phyloP scores from a whole-genome alignment of 805 yeast species.

The Millerozyma acaciae region DNA sequence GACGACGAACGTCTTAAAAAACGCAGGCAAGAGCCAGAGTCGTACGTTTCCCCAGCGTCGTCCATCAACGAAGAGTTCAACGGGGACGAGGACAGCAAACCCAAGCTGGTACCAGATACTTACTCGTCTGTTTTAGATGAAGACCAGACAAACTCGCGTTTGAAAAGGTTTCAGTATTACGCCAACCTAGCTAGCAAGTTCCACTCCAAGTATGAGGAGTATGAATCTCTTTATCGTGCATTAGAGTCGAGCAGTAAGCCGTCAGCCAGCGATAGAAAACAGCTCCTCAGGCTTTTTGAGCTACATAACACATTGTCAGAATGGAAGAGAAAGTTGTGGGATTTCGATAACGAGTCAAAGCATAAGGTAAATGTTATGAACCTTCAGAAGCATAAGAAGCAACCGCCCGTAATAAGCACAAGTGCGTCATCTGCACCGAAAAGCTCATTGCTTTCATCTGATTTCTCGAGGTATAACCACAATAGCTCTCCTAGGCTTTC shows the following conservation, averaged over 20 bases:
- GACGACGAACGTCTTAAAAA: conserved; percentile 10
- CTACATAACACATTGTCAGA: conserved; percentile 49
- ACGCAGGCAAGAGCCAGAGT: conserved; percentile 8
- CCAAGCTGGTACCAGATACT: too few species aligned
- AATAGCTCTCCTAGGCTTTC: not conserved
- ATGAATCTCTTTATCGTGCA: conserved; percentile 40
- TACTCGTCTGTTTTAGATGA: conserved; percentile 6
- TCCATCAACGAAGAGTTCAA: conserved; percentile 27
- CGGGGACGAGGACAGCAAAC: too few species aligned
- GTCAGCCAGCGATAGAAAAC: conserved; percentile 12
- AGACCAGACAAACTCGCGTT: conserved; percentile 4
- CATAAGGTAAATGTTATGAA: conserved; percentile 32
- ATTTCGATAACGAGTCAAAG: conserved; percentile 30
- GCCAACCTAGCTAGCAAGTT: conserved; percentile 45
- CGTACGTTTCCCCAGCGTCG: conserved; percentile 33
- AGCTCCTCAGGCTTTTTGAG: conserved; percentile 40
- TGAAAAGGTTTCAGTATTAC: conserved; percentile 31
- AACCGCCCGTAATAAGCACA: not conserved
- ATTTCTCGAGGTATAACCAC: not conserved
- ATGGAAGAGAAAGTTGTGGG: conserved; percentile 59
- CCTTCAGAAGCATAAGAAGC: conserved; percentile 35
- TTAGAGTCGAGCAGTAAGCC: conserved; percentile 11
- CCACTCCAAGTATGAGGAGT: conserved; percentile 46
- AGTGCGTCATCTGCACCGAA: not conserved
- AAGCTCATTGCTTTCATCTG: too few species aligned